Evolutionary conservation across 2,329 filamentous ascomycete species (phyloP), one percentile per base, ranked within the genome.

Genomic region (Parastagonospora avenae): DNA sequence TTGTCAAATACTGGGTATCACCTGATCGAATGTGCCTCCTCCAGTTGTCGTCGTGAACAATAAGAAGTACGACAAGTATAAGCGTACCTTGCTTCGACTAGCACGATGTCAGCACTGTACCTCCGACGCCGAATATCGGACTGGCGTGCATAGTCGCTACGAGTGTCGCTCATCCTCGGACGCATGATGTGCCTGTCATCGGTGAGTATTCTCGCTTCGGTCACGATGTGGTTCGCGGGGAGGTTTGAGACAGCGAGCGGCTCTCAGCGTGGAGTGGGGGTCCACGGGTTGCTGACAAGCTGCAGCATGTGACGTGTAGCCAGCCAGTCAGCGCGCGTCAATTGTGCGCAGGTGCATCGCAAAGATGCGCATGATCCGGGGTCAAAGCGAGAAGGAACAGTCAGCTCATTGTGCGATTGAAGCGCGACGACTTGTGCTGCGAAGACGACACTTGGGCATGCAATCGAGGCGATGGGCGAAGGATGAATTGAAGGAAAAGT

Each of bases 301-400:
- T n/a, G 19, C 5, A 42, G 47, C 50, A 44, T 45, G 46, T 56
- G 57, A 59, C 55, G 29, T 12, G 9, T 19, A 55, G 57, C 29
- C 55, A 55, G 54, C 62, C 60, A 65, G 52, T 65, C 44, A 57
- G 48, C 43, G 52, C 24, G 42, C 31, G 51, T 41, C 30, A 31
- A 19, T 10, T 31, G 47, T 27, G 46, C 48, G 50, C 14, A 36
- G 53, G 45, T 32, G 47, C 46, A 52, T 12, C 32, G 48, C 40
- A 36, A 29, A 28, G 14, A 27, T 31, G 32, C 37, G 39, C 32
- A 36, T 29, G 50, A 40, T 27, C 41, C 36, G 29, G 46, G 52
- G 49, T 56, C 52, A 49, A 48, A 30, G 49, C 42, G 50, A 50
- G 46, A 53, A 56, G 42, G 35, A 16, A n/a, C 27, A 43, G 15